Evolutionary conservation across 257 asterid genomes (phyloP), one percentile per base, ranked within the genome.

Genomic region (Perilla frutescens): DNA sequence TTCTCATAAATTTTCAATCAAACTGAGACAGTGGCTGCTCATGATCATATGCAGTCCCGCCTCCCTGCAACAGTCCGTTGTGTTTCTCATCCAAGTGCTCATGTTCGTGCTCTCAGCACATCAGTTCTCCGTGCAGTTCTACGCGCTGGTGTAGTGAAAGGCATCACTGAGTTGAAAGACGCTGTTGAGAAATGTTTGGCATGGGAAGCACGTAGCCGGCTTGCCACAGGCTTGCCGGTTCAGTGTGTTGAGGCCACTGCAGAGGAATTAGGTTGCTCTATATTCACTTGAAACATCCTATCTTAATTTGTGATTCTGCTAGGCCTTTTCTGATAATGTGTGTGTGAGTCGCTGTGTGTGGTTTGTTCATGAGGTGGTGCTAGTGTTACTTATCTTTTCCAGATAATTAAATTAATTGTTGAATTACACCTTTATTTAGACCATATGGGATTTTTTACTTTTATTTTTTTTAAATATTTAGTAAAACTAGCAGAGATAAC

Each of bases 11-110:
- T 15, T 68, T 9, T n/a, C 32, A 54, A 71, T 45, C 36, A 68
- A 54, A 37, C n/a, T 85, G 40, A 75, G 15, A 65, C 48, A 13
- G 62, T 70, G 39, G 41, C 57, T 8, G 41, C 51, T 8, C 49
- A 10, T 20, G 26, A 20, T 14, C 48, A 62, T 47, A 47, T 86
- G 87, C 90, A 92, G 96, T 85, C 96, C 62, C 97, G 97, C 13
- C 80, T 92, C 76, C 82, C 96, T 6, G 94, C 93, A 43, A 85
- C 87, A 26, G 87, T 85, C 49, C 84, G 90, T 13, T 92, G 98
- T 63, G 80, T 87, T 72, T 90, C 96, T 50, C 98, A 90, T 80
- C 89, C 96, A 6, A 92, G 96, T 37, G 96, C 96, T 69, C 96
- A 82, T 39, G 94, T 92, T 15, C 96, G 98, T 43, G 91, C 94